Conservation (phyloP, 2,329 filamentous ascomycete genomes). For the Aureobasidium sp. region DNA sequence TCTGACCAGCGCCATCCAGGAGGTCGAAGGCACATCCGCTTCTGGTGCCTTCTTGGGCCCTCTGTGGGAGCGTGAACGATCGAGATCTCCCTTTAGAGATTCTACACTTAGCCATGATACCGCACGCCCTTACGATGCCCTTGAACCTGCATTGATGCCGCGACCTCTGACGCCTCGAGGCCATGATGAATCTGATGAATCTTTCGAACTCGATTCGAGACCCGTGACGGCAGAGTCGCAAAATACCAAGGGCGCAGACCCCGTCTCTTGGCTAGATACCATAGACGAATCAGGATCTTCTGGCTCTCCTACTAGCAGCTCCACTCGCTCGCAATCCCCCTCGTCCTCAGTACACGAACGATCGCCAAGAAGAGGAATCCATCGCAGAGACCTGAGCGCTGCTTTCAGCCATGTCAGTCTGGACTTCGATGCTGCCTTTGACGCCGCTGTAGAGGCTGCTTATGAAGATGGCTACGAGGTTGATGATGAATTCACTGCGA, state of each 20-base stretch:
- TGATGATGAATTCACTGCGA: conserved; percentile 33
- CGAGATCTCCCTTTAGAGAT: conserved; percentile 18
- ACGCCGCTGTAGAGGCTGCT: conserved; percentile 91
- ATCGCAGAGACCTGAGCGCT: conserved; percentile 62
- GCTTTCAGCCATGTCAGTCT: conserved; percentile 70
- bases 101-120: conserved; percentile 7
- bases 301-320: background rate
- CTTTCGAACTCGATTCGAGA: conserved; percentile 7
- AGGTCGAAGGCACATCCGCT: conserved; percentile 29
- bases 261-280: conserved; percentile 41
- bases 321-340: conserved; percentile 41
- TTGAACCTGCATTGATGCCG: conserved; percentile 50
- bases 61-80: conserved; percentile 20
- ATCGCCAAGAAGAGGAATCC: conserved; percentile 61
- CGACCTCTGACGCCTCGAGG: conserved; percentile 63
- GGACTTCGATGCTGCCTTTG: conserved; percentile 88
- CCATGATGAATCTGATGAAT: conserved; percentile 25
- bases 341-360: conserved; percentile 75
- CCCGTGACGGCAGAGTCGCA: conserved; percentile 1
- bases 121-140: conserved; percentile 10
- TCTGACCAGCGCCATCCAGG: conserved; percentile 36
- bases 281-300: conserved; percentile 73
- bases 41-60: conserved; percentile 18
- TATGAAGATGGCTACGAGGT: conserved; percentile 89
- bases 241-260: conserved; percentile 11